Evolutionary conservation across 164 flowering plant species (phyloP).

Genomic region (Buxus sempervirens): DNA sequence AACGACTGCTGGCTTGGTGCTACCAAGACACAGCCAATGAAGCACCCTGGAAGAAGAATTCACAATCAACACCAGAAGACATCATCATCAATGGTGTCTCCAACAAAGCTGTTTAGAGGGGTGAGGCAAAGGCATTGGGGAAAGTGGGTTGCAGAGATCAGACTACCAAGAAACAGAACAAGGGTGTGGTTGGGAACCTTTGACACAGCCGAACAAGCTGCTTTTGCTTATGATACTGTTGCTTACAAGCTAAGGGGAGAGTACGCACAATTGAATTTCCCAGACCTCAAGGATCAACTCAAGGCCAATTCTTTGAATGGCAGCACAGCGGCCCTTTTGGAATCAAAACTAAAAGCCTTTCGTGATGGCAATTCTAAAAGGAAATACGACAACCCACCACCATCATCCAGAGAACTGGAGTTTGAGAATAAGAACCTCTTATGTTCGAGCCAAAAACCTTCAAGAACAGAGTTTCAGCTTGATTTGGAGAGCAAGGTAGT

Average conservation of each 20-base stretch:
- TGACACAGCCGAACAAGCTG: conserved; percentile 80
- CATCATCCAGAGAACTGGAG: conserved; percentile 3
- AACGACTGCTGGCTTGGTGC: conserved; percentile 50
- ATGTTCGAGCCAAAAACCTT: conserved; percentile 7
- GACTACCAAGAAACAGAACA: conserved; percentile 80
- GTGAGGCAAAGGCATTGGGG: conserved; percentile 98
- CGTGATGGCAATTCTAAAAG: conserved; percentile 24
- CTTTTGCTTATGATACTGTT: conserved; percentile 83
- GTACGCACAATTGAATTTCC: conserved; percentile 79
- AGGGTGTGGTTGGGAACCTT: conserved; percentile 92
- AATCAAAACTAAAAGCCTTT: conserved; percentile 62
- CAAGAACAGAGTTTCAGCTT: conserved; percentile 26
- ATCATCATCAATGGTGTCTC: conserved; percentile 13
- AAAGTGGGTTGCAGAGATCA: conserved; percentile 95
- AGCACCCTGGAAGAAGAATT: conserved; percentile 30
- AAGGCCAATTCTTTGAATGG: conserved; percentile 40
- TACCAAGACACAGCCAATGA: conserved; percentile 62
- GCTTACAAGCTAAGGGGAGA: conserved; percentile 86
- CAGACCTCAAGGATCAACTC: conserved; percentile 65
- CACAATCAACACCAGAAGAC: conserved; percentile 25
- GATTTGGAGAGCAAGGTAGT: conserved; percentile 29
- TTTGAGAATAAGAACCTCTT: neutral
- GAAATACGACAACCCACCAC: conserved; percentile 2
- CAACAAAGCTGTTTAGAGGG: conserved; percentile 67
- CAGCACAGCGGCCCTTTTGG: conserved; percentile 58